These are phyloP conservation scores for Francoa sonchifolia DNA, from an alignment of 441 rosid genomes.

Conservation along the genomic window DNA sequence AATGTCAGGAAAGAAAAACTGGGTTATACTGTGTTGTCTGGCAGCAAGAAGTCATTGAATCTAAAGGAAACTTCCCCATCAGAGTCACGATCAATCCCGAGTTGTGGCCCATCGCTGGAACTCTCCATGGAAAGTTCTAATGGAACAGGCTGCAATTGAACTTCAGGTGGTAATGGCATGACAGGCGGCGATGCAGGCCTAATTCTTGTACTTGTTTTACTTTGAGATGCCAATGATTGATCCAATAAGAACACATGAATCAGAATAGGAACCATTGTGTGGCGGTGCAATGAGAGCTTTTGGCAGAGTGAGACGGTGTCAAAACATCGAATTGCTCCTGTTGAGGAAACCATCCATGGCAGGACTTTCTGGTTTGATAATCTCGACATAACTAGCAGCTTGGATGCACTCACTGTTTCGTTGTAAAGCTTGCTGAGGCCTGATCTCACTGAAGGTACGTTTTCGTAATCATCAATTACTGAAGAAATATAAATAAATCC, in stretches of 20 bases:
- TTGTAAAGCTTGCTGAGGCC: conserved; percentile 51
- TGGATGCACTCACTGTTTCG: conserved; percentile 47
- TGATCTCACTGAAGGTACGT: conserved; percentile 62
- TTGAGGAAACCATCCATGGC: conserved; percentile 92
- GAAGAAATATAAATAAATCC: conserved; percentile 88
- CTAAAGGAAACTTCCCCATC: conserved; percentile 70
- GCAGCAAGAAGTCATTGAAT: conserved; percentile 58
- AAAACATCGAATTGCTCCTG: conserved; percentile 76
- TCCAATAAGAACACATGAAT: conserved; percentile 71
- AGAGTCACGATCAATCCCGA: conserved; percentile 41
- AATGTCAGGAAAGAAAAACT: background rate
- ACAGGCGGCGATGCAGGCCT: conserved; percentile 24
- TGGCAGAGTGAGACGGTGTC: conserved; percentile 92
- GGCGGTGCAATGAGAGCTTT: conserved; percentile 84
- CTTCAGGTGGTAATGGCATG: conserved; percentile 28
- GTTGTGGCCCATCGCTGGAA: conserved; percentile 13
- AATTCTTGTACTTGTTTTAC: conserved; percentile 14
- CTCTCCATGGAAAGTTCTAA: conserved; percentile 15
- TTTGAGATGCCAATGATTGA: conserved; percentile 19
- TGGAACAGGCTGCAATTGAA: conserved; percentile 37
- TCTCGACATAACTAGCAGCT: conserved; percentile 59
- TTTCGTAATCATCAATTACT: conserved; percentile 53
- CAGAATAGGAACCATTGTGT: conserved; percentile 57
- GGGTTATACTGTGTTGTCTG: conserved; percentile 54
- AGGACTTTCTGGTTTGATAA: conserved; percentile 72